Base-by-base conservation (phyloP, 768 basidiomycete species). In the Strobilomyces dryophilus region DNA sequence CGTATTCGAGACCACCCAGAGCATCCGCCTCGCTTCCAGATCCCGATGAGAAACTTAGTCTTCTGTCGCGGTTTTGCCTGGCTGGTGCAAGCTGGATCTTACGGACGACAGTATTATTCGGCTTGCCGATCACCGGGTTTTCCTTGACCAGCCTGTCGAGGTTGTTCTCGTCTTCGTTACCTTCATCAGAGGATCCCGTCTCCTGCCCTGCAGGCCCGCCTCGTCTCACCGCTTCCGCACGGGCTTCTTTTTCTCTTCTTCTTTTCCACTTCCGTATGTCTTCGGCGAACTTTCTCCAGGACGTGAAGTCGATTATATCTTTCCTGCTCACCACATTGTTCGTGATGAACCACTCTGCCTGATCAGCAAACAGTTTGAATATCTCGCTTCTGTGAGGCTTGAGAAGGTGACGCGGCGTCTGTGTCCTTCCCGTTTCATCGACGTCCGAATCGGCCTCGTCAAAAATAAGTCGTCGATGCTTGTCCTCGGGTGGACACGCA, bases 281-380 rank as follows among this genome's bases (percentile, higher is more conserved):
- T 8, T 44, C 34, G 51, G 74, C 77, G 62, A 83, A 86, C 7
- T 31, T 34, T 34, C 73, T 61, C 85, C 84, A 87, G 15, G 70
- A 60, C 0, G 55, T 45, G 5, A 81, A 55, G 49, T 83, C 69
- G 8, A 87, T 50, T 18, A 76, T 51, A 40, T 63, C 65, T 17
- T 56, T 50, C 24, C 63, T 59, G 35, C 49, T 56, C 34, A 67
- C 53, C 10, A 58, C 70, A 32, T 78, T 79, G 46, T 83, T 74
- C 11, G 79, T 75, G 35, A 83, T 62, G 8, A 87, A 58, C 85
- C 84, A 87, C 34, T 76, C 77, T 0, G 76, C 75, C 9, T 86
- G 82, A 10, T 74, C 70, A 11, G 81, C 83, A 54, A 85, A 78
- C 2, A 74, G 53, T 11, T 74, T 72, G 34, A 71, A 62, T n/a